Percentiles rank a stretch among this genome's conserved stretches.
These are phyloP conservation scores for Evernia prunastri DNA, from an alignment of 495 filamentous ascomycete species.

Conservation along the genomic window DNA sequence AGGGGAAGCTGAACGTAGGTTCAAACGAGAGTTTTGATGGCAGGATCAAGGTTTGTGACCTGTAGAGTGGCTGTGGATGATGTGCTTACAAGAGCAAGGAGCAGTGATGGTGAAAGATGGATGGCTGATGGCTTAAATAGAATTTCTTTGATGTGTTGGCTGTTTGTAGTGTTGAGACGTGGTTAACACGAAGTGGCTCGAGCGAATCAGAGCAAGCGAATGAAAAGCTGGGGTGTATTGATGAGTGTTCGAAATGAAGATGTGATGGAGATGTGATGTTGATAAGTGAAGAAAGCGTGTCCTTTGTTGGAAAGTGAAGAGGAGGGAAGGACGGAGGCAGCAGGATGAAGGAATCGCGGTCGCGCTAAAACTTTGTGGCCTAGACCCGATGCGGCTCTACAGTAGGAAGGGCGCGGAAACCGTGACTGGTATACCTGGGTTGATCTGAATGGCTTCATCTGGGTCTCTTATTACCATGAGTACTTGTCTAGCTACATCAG, in stretches of 20 bases:
- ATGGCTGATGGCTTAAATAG: slow-evolving; percentile 3
- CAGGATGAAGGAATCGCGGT: background rate
- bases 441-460: background rate
- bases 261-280: background rate
- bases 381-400: background rate
- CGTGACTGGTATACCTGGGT: too few species aligned
- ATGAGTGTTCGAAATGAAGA: background rate
- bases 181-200: slow-evolving; percentile 4
- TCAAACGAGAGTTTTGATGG: slow-evolving; percentile 13
- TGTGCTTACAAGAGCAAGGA: slow-evolving; percentile 19
- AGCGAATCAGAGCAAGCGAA: background rate
- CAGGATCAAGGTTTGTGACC: slow-evolving; percentile 1
- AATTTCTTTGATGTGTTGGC: background rate
- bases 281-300: background rate
- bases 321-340: background rate
- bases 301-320: background rate
- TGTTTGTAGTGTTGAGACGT: slow-evolving; percentile 1
- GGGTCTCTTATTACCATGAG: too few species aligned
- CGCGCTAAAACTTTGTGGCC: background rate
- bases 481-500: background rate
- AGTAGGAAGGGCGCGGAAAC: too few species aligned
- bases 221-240: background rate
- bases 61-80: slow-evolving; percentile 11
- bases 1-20: background rate
- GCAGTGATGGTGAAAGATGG: slow-evolving; percentile 1